phyloP scores from a whole-genome alignment of 257 asterid species.

The Salvia rosmarinus region DNA sequence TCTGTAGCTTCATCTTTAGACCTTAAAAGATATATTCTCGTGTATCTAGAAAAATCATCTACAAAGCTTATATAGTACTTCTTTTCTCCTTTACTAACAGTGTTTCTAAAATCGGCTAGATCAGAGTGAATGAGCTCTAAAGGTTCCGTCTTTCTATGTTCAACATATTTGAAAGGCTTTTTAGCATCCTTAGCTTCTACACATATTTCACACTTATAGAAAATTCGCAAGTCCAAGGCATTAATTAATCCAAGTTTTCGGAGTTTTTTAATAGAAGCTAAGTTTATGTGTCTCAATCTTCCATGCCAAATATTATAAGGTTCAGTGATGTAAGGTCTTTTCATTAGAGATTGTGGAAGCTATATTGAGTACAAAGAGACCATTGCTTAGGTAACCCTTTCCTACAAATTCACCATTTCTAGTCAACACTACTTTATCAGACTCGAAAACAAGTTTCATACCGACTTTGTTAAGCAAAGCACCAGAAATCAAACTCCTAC shows the following conservation, averaged over 20 bases:
- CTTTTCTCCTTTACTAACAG: neutral
- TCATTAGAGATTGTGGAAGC: neutral
- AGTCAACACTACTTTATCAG: neutral
- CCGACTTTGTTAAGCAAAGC: neutral
- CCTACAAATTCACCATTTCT: neutral
- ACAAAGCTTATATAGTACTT: neutral
- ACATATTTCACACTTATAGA: neutral
- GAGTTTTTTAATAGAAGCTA: neutral
- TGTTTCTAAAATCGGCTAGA: neutral
- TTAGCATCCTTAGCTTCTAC: neutral
- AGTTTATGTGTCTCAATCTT: neutral
- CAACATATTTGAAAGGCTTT: neutral
- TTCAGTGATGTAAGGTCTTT: neutral
- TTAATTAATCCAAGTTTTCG: neutral
- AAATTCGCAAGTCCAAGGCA: neutral
- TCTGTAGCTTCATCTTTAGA: too few relatives aligned
- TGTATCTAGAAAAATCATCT: too few relatives aligned
- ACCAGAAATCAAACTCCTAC: neutral
- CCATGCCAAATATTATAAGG: neutral
- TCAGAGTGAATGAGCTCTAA: neutral
- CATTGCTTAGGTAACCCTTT: neutral
- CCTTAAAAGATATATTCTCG: too few relatives aligned
- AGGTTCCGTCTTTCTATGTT: neutral
- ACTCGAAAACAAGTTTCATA: neutral
- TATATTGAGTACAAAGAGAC: neutral